Evolutionary conservation across 306 rosid species (phyloP).

Genomic region (Prunus salicina): DNA sequence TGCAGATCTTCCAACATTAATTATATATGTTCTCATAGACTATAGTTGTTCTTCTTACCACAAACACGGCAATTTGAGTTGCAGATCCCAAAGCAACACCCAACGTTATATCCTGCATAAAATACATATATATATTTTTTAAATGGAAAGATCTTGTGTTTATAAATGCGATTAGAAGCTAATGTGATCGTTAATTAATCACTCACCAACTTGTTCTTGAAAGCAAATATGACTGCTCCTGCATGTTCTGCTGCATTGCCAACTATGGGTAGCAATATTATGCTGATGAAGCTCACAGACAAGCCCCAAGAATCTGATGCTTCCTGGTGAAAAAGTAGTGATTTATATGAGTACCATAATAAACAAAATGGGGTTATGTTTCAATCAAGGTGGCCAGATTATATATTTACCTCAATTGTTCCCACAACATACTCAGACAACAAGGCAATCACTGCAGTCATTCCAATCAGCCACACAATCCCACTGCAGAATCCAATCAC

Average conservation of each 20-base stretch:
- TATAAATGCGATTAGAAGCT: neutral
- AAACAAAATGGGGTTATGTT: neutral
- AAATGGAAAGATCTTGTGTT: neutral
- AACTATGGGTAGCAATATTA: conserved; percentile 85
- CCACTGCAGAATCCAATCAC: conserved; percentile 85
- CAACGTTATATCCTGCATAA: conserved; percentile 69
- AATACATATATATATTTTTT: neutral
- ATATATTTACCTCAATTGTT: conserved; percentile 70
- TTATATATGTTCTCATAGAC: neutral
- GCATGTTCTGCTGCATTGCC: conserved; percentile 99
- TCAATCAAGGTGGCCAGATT: neutral
- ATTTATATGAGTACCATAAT: neutral
- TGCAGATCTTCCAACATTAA: no score
- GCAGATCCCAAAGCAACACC: conserved; percentile 97
- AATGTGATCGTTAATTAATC: neutral
- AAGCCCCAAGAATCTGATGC: conserved; percentile 88
- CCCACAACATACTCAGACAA: conserved; percentile 84
- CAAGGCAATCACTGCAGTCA: conserved; percentile 73
- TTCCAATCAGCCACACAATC: conserved; percentile 71
- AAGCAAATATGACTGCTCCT: conserved; percentile 90
- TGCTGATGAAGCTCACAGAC: conserved; percentile 82
- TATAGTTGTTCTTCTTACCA: conserved; percentile 42
- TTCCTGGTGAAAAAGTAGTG: conserved; percentile 38
- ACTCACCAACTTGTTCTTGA: conserved; percentile 84
- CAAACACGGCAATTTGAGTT: conserved; percentile 80